phyloP scores from a whole-genome alignment of 176 grass and related monocot species.

The Carex myosuroides region DNA sequence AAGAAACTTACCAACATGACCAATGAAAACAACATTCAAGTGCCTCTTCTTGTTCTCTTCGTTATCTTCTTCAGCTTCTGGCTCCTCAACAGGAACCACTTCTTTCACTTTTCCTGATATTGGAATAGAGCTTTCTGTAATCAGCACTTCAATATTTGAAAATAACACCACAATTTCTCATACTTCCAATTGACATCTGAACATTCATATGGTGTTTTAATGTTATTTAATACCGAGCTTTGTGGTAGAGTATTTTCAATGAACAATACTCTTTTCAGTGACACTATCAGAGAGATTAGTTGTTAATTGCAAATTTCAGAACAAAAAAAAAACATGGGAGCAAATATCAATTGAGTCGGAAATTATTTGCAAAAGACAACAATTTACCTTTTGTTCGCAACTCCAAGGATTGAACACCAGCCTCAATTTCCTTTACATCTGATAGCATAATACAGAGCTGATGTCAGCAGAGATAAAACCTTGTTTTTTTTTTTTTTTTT shows the following conservation, averaged over 20 bases:
- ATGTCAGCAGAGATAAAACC: conserved; percentile 17
- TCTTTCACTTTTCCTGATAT: conserved; percentile 35
- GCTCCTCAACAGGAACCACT: neutral
- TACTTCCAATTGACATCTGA: neutral
- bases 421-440: conserved; percentile 69
- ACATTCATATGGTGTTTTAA: neutral
- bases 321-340: neutral
- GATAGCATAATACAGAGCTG: conserved; percentile 16
- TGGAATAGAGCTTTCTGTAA: conserved; percentile 1
- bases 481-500: too few species aligned
- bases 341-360: neutral
- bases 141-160: neutral
- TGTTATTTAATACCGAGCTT: neutral
- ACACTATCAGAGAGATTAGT: neutral
- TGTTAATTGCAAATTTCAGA: conserved; percentile 6
- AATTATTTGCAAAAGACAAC: conserved; percentile 3
- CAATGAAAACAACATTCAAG: conserved; percentile 97
- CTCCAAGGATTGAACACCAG: conserved; percentile 55
- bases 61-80: conserved; percentile 43
- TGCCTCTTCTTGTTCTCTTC: conserved; percentile 53
- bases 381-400: conserved; percentile 55
- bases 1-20: conserved; percentile 77
- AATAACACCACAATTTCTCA: neutral
- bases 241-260: neutral
- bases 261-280: neutral